Base-by-base conservation (phyloP, 2,329 filamentous ascomycete genomes). In the Hypoxylon sp. region DNA sequence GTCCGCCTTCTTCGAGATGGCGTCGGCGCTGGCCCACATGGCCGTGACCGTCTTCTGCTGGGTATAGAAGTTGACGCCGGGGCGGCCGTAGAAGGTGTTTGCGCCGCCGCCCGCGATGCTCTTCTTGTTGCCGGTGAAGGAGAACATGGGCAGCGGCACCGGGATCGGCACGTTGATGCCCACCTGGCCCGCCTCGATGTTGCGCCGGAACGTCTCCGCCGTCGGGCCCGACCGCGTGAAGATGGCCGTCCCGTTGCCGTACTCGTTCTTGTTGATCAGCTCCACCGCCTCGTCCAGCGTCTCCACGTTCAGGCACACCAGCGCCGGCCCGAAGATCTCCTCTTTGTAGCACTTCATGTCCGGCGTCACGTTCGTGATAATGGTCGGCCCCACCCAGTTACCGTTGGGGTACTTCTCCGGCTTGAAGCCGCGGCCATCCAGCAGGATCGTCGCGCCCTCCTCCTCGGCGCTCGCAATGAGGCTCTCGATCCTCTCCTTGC, bases 31-130 rank as follows among this genome's bases (percentile, higher is more conserved):
- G 71, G 87, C 86, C 95, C 95, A 99, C 73, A 96, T 78, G 66
- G 91, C 89, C 49, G 95, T 99, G 45, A 99, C 95, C 2, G 95
- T 99, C 90, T 99, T 98, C 72, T 90, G 85, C 79, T 98, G 95
- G 2, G 95, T 99, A 77, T 96, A 98, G 74, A 99, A 99, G 73
- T 90, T 88, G 73, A 99, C 78, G 20, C 94, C 95, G 0, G 92
- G 91, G 77, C 91, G 90, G 66, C 95, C 95, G 77, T 99, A 99
- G 75, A 99, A 98, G 13, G 92, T 96, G 78, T 86, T 96, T 31
- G 91, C 90, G 60, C 95, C 94, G 48, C 93, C 93, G 51, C 94
- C 95, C 0, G 95, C 95, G 55, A 98, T 83, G 70, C 88, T 92
- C 83, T 90, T 93, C 88, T 99, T 94, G 80, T 89, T 89, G 40